Evolutionary conservation across 2,329 filamentous ascomycete species (phyloP).

Genomic region (Paracamarosporium sp.): DNA sequence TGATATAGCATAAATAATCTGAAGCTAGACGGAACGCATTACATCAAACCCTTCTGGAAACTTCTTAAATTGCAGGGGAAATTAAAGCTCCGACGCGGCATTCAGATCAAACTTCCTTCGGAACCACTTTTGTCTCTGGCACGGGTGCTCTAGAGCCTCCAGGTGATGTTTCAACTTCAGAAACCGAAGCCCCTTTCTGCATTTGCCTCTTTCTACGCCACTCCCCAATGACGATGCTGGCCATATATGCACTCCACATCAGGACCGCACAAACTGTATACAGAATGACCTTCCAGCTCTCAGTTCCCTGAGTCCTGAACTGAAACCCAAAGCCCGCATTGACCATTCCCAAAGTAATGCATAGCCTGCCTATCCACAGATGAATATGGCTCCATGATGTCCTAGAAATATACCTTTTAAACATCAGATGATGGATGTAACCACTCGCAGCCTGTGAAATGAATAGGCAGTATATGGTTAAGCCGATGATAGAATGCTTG

Average conservation of each 20-base stretch:
- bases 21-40: background rate
- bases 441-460: slow-evolving; percentile 63
- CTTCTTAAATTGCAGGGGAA: too few relatives aligned
- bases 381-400: slow-evolving; percentile 57
- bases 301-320: slow-evolving; percentile 33
- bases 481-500: slow-evolving; percentile 61
- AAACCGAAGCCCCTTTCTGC: background rate
- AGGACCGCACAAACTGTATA: slow-evolving; percentile 1
- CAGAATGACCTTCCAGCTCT: background rate
- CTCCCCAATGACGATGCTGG: background rate
- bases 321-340: slow-evolving; percentile 60
- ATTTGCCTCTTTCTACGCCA: background rate
- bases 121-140: background rate
- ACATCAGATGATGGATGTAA: slow-evolving; percentile 58
- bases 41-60: too few relatives aligned
- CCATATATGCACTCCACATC: background rate
- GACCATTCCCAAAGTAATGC: slow-evolving; percentile 60
- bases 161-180: background rate
- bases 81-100: too few relatives aligned
- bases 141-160: background rate
- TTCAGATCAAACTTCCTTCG: background rate
- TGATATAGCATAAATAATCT: background rate
- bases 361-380: slow-evolving; percentile 60
- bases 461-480: slow-evolving; percentile 57
- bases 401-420: slow-evolving; percentile 53